Percentiles rank a stretch among this genome's conserved stretches.
Conservation (phyloP, 768 basidiomycete genomes). For the Chlorophyllum brunneum region DNA sequence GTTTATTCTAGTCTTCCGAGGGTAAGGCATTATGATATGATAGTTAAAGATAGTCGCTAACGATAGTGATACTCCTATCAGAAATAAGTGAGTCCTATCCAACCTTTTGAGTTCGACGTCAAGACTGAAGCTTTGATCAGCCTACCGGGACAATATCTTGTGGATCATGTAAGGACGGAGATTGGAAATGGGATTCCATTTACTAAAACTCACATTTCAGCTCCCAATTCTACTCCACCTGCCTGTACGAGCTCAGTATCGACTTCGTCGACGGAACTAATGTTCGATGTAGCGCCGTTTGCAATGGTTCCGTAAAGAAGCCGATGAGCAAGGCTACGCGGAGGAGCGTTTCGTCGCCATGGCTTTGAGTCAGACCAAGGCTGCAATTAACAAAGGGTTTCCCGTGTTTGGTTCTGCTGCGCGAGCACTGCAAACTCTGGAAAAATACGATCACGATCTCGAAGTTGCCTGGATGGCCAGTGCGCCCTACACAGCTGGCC, state of each 20-base stretch:
- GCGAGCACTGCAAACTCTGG: conserved; percentile 35
- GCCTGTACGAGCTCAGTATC: conserved; percentile 8
- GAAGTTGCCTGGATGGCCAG: conserved; percentile 35
- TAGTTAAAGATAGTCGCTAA: too few relatives aligned
- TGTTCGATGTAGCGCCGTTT: conserved; percentile 18
- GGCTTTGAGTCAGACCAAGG: conserved; percentile 20
- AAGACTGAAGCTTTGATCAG: neutral
- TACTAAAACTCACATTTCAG: neutral
- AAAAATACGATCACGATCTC: conserved; percentile 34
- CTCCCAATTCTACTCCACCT: conserved; percentile 12
- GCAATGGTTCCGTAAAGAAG: conserved; percentile 27
- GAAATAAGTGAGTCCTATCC: neutral
- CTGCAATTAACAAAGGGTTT: conserved; percentile 15
- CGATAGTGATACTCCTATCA: too few relatives aligned
- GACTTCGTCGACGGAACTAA: neutral
- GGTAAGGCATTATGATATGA: too few relatives aligned
- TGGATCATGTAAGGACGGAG: conserved; percentile 7
- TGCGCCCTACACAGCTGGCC: conserved; percentile 26
- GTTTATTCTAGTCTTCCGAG: neutral
- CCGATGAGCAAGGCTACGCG: conserved; percentile 17
- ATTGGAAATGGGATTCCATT: too few relatives aligned
- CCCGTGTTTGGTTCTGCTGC: conserved; percentile 28
- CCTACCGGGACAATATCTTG: conserved; percentile 2
- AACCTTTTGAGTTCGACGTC: neutral
- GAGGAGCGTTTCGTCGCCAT: conserved; percentile 18